Evolutionary conservation across 768 basidiomycete species (phyloP).

Genomic region (Kwoniella shandongensis): DNA sequence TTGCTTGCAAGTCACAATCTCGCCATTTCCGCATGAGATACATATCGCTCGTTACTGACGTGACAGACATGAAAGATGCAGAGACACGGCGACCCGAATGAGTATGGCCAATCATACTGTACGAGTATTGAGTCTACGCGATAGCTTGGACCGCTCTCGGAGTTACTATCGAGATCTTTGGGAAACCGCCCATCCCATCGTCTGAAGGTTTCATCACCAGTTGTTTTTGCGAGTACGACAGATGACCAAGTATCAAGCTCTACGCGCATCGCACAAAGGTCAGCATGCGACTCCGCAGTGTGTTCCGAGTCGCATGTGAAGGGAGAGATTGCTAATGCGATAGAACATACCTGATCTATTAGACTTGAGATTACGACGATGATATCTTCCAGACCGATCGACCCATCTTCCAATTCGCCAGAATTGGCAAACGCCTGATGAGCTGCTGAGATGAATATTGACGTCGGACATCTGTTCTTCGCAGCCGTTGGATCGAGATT

Average conservation of each 20-base stretch:
- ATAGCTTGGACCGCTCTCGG: conserved; percentile 27
- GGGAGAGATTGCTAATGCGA: background rate
- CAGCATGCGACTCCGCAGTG: too few relatives aligned
- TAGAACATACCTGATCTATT: conserved; percentile 43
- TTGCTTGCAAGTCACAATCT: too few relatives aligned
- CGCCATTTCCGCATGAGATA: too few relatives aligned
- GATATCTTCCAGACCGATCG: conserved; percentile 44
- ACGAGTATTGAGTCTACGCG: conserved; percentile 6
- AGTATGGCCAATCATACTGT: background rate
- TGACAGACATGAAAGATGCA: background rate
- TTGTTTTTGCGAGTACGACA: conserved; percentile 38
- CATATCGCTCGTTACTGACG: too few relatives aligned
- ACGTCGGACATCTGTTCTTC: conserved; percentile 36
- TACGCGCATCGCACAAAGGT: conserved; percentile 5
- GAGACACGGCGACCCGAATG: background rate
- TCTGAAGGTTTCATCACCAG: conserved; percentile 36
- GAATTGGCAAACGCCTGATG: conserved; percentile 25
- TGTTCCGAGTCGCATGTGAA: too few relatives aligned
- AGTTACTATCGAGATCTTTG: conserved; percentile 29
- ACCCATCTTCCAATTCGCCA: conserved; percentile 42
- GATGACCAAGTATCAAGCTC: conserved; percentile 36
- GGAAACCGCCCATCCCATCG: conserved; percentile 46
- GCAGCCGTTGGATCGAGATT: conserved; percentile 15
- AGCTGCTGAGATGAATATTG: conserved; percentile 32
- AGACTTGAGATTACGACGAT: conserved; percentile 46